Conservation (phyloP, 225 moss, liverwort and hornwort genomes). For the Asterella californica region DNA sequence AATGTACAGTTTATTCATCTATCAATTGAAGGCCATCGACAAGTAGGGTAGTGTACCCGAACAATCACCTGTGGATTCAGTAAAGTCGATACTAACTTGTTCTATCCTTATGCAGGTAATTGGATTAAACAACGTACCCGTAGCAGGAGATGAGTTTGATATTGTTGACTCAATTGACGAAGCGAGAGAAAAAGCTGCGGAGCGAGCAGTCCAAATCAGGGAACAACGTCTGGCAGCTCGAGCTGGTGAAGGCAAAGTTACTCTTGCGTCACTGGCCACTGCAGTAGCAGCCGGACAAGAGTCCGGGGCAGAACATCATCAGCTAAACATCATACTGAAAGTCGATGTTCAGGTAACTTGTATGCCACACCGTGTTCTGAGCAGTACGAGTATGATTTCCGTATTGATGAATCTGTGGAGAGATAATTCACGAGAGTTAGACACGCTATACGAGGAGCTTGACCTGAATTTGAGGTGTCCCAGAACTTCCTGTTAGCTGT, state of each 20-base stretch:
- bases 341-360: slow-evolving; percentile 85
- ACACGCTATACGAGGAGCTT: no score
- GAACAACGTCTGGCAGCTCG: slow-evolving; percentile 67
- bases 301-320: slow-evolving; percentile 73
- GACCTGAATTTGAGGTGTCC: no score
- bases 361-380: no score
- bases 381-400: no score
- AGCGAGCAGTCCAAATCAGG: slow-evolving; percentile 61
- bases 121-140: slow-evolving; percentile 76
- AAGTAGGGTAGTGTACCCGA: no score
- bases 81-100: no score
- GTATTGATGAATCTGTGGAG: no score
- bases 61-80: neutral
- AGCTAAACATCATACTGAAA: slow-evolving; percentile 82
- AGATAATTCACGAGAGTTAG: no score
- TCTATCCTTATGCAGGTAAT: slow-evolving; percentile 51
- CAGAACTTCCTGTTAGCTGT: no score
- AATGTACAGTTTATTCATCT: no score
- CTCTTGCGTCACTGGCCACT: slow-evolving; percentile 84
- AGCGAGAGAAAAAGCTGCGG: slow-evolving; percentile 64
- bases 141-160: slow-evolving; percentile 90
- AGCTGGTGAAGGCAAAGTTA: slow-evolving; percentile 97
- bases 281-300: slow-evolving; percentile 59
- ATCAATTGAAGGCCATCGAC: no score
- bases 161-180: slow-evolving; percentile 64